Base-by-base conservation (phyloP, 2,329 filamentous ascomycete genomes). In the Lachnellula cervina region DNA sequence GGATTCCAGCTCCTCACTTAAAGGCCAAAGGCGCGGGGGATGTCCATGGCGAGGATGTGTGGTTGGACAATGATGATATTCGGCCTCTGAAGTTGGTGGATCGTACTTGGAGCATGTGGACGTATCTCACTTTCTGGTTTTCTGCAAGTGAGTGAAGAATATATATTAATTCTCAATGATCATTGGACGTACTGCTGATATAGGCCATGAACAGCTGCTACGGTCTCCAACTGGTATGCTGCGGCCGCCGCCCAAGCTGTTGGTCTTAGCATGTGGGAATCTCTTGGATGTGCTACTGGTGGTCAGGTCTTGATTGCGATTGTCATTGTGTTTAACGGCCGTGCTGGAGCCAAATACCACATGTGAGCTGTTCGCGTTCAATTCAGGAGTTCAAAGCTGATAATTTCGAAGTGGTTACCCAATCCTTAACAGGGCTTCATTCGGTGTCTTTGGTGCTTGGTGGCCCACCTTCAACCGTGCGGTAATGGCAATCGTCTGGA, bases 261-360 rank as follows among this genome's bases (percentile, higher is more conserved):
- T 8, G 77, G 77, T 9, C 65, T 80, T 21, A 74, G 70, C 42
- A 77, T 78, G 71, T 80, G 77, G 77, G 76, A 79, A 61, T 71
- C 72, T 14, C 57, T 79, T 28, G 74, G 63, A 47, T 70, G 73
- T 64, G 63, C 70, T 44, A 64, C 73, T 32, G 73, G 69, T 4
- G 77, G 77, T 43, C 71, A 76, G 37, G 65, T 70, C 23, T 64
- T 78, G 9, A 71, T 73, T 52, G 71, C 71, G 37, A 49, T 72
- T 56, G 62, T 75, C 55, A 75, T 77, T 63, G 70, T 71, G 0
- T 62, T 76, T 14, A 77, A 76, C 56, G 73, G 75, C 4, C 68
- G 73, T 14, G 68, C 71, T 13, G 74, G 74, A 5, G 74, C 74
- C 0, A 69, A 71, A 23, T 77, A 77, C 59, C 73, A 76, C 47